Evolutionary conservation across 352 stramenopile species (phyloP), one percentile per base, ranked within the genome.

Genomic region (Pythium volutum): DNA sequence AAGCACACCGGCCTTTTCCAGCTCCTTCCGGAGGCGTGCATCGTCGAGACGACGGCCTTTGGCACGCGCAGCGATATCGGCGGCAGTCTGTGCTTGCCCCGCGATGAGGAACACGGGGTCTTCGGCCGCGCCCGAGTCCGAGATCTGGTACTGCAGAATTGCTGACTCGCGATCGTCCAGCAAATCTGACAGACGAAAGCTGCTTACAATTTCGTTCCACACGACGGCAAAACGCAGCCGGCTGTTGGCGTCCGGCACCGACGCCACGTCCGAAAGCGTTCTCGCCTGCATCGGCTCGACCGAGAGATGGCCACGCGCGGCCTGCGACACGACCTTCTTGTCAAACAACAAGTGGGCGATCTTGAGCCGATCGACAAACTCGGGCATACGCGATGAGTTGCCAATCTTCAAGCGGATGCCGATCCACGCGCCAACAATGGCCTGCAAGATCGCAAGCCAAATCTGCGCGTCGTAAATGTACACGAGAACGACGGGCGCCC

Each of bases 121-220:
- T 67, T 94, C 85, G 1, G 93, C 87, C 14, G 73, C 72, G 6
- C 87, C 87, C 18, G 75, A 82, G 56, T 91, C 84, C 12, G 84
- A 87, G 56, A 96, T 96, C 64, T 96, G 84, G 51, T 96, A 96
- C 59, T 96, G 87, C 36, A 96, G 66, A 63, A 96, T 93, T 1
- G 87, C 85, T 9, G 84, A 93, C 64, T 96, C 84, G 31, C 87
- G 78, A 59, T 96, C 85, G 54, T 96, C 87, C 29, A 96, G 67
- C 49, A 96, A 73, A 66, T 96, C 87, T 1, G 84, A 93, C 46
- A 96, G 60, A 22, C 87, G 84, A 59, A 93, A 96, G 66, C 87
- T 93, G 73, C 85, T 96, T 16, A 96, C 76, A 60, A 93, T 91
- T 51, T 94, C 87, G 45, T 96, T 96, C 87, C 87, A 96, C 9